Conservation (phyloP, 2,329 filamentous ascomycete genomes). For the Xylariomycetidae sp. region DNA sequence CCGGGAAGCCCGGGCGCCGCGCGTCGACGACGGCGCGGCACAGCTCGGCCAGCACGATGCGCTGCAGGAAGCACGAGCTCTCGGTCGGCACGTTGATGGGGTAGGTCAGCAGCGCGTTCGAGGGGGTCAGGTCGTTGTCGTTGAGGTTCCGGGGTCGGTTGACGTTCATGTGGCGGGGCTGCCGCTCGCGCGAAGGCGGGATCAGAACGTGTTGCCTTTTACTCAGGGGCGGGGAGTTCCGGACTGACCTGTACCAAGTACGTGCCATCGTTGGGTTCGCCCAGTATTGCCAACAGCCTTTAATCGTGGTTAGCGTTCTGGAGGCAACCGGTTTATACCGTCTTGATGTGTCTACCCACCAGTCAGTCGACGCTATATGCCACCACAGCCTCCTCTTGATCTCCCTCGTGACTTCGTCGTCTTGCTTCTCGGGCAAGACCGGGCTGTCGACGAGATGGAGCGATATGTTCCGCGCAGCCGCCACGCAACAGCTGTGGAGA, state of each 20-base stretch:
- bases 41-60: slow-evolving; percentile 32
- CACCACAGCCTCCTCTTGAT: slow-evolving; percentile 38
- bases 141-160: slow-evolving; percentile 33
- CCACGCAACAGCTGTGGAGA: slow-evolving; percentile 23
- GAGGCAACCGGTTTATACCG: too few relatives aligned
- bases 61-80: slow-evolving; percentile 32
- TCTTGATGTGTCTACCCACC: slow-evolving; percentile 24
- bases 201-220: too few relatives aligned
- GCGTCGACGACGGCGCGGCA: slow-evolving; percentile 30
- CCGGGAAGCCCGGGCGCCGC: slow-evolving; percentile 9
- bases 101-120: slow-evolving; percentile 21
- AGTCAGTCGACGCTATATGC: slow-evolving; percentile 36
- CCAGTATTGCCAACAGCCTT: too few relatives aligned
- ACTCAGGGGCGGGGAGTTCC: too few relatives aligned
- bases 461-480: slow-evolving; percentile 27
- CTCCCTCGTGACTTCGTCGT: slow-evolving; percentile 25
- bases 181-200: too few relatives aligned
- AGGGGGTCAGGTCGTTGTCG: slow-evolving; percentile 28
- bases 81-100: slow-evolving; percentile 27
- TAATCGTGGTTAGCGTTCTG: too few relatives aligned
- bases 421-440: slow-evolving; percentile 11
- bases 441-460: slow-evolving; percentile 35
- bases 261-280: too few relatives aligned
- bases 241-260: too few relatives aligned
- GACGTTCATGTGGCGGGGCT: slow-evolving; percentile 34